Evolutionary conservation across 345 rosid genomes (phyloP).

Genomic region (Microthlaspi erraticum): DNA sequence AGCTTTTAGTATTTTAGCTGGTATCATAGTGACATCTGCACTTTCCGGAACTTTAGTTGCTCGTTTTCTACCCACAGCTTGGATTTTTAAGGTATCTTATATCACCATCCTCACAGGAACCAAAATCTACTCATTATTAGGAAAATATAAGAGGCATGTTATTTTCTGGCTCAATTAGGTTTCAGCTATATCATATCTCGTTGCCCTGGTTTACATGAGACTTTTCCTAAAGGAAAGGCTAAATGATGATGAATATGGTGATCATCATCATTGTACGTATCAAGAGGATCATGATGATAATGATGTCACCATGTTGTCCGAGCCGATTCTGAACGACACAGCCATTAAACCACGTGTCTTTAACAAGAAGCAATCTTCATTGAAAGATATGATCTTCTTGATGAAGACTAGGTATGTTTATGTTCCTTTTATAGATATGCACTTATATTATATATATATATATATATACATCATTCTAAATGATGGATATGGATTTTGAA

Average conservation of each 20-base stretch:
- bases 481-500: conserved; percentile 1
- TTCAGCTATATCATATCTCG: conserved; percentile 61
- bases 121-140: not conserved
- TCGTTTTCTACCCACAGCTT: conserved; percentile 67
- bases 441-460: not conserved
- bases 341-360: conserved; percentile 33
- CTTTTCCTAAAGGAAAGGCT: conserved; percentile 66
- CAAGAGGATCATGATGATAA: conserved; percentile 13
- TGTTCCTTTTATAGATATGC: not conserved
- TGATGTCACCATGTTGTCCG: conserved; percentile 35
- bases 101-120: not conserved
- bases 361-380: conserved; percentile 63
- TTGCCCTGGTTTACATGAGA: conserved; percentile 78
- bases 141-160: not conserved
- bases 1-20: conserved; percentile 73
- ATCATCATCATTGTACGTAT: conserved; percentile 10
- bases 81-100: conserved; percentile 62
- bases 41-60: conserved; percentile 71
- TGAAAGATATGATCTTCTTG: conserved; percentile 56
- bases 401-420: conserved; percentile 59
- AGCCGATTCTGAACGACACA: conserved; percentile 55
- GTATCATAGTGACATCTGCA: conserved; percentile 55
- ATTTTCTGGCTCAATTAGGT: conserved; percentile 47
- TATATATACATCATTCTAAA: not conserved
- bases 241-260: conserved; percentile 23